Evolutionary conservation across 331 rosid species (phyloP).

Genomic region (Dryas integrifolia): DNA sequence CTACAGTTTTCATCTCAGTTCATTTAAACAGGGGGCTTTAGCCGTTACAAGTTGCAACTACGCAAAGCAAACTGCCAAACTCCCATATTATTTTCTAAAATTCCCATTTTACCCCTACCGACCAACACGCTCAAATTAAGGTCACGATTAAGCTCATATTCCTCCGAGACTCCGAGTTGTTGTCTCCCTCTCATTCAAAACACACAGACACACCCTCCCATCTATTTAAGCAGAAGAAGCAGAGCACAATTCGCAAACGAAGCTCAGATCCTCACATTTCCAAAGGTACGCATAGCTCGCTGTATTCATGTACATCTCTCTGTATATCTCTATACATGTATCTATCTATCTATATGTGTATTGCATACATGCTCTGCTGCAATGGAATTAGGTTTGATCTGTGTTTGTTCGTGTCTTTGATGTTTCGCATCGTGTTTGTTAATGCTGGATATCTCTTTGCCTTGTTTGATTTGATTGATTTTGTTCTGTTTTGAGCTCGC

Average conservation of each 20-base stretch:
- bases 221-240: not conserved
- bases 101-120: slow-evolving; percentile 16
- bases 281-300: not conserved
- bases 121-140: not conserved
- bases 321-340: not conserved
- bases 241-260: not conserved
- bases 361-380: not conserved
- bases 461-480: not conserved
- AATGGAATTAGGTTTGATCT: not conserved
- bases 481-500: not conserved
- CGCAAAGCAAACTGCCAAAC: not conserved
- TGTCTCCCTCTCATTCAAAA: not conserved
- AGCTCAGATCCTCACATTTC: slow-evolving; percentile 1
- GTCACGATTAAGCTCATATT: not conserved
- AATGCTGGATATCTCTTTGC: not conserved
- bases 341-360: not conserved
- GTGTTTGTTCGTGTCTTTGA: not conserved
- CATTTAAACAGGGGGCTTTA: not conserved
- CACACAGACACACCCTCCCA: not conserved
- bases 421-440: no score
- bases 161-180: no score
- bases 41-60: slow-evolving; percentile 7
- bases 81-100: not conserved
- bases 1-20: no score
- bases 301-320: no score